A percentile compares a stretch with the other conserved stretches of the same genome.
These are phyloP conservation scores for Ochetophila trinervis DNA, from an alignment of 306 rosid species.

Conservation along the genomic window DNA sequence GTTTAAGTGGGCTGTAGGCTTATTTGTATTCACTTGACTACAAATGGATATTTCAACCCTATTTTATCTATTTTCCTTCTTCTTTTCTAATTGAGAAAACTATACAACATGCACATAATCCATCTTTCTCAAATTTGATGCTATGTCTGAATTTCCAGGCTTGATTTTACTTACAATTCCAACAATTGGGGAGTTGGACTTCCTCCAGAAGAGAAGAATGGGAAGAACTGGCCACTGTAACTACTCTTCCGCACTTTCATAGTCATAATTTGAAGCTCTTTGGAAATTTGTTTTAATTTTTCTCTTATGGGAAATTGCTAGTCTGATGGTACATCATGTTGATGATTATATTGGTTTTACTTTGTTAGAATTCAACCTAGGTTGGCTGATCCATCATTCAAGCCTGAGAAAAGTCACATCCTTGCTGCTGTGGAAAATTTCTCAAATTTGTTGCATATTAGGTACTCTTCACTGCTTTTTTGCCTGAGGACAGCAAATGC, in stretches of 20 bases:
- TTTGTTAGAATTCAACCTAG: conserved; percentile 75
- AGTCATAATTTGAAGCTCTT: conserved; percentile 8
- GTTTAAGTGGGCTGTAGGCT: no score
- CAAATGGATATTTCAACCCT: background rate
- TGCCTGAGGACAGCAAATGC: conserved; percentile 74
- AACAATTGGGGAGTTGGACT: conserved; percentile 98
- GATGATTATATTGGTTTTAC: conserved; percentile 18
- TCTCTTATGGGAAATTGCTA: conserved; percentile 5
- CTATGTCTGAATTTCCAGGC: conserved; percentile 45
- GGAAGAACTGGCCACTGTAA: conserved; percentile 81
- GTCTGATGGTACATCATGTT: conserved; percentile 18
- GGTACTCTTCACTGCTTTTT: conserved; percentile 98
- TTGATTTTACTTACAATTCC: conserved; percentile 74
- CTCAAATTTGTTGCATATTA: conserved; percentile 59
- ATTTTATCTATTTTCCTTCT: background rate
- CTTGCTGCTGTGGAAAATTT: conserved; percentile 62
- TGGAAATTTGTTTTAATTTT: background rate
- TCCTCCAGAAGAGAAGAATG: conserved; percentile 86
- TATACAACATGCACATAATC: background rate
- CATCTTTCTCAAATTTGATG: conserved; percentile 7
- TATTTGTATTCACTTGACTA: background rate
- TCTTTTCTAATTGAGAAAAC: background rate
- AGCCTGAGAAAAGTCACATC: conserved; percentile 60
- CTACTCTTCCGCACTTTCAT: conserved; percentile 26
- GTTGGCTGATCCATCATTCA: conserved; percentile 82